phyloP scores from a whole-genome alignment of 2,329 filamentous ascomycete genomes.

The Trichoderma simmonsii region DNA sequence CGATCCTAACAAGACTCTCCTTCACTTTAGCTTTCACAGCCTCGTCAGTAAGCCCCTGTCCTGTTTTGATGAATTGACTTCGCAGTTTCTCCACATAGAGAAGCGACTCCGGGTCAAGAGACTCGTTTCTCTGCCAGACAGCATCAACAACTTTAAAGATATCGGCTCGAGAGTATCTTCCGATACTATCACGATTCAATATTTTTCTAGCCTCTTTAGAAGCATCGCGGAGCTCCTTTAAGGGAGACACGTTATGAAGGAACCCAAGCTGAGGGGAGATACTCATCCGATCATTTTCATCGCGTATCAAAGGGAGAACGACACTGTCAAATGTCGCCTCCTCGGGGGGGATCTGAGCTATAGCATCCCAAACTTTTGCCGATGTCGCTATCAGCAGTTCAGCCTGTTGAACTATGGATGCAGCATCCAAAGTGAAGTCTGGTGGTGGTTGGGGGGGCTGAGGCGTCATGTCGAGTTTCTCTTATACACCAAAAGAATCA shows the following conservation, averaged over 20 bases:
- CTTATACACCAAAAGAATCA: background rate
- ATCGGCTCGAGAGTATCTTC: slow-evolving; percentile 71
- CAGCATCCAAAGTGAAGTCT: background rate
- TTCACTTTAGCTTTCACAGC: background rate
- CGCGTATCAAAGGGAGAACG: slow-evolving; percentile 61
- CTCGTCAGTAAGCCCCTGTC: slow-evolving; percentile 1
- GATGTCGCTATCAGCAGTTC: background rate
- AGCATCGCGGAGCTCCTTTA: slow-evolving; percentile 63
- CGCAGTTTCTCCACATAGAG: slow-evolving; percentile 2
- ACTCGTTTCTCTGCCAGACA: slow-evolving; percentile 30
- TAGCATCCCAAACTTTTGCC: slow-evolving; percentile 28
- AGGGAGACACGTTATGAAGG: slow-evolving; percentile 69
- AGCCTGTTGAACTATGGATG: background rate
- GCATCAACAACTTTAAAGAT: slow-evolving; percentile 60
- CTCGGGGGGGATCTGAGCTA: slow-evolving; percentile 49
- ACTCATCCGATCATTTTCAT: slow-evolving; percentile 61
- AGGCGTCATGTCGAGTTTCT: background rate
- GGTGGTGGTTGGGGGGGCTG: background rate
- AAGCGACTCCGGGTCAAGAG: background rate
- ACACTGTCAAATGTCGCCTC: slow-evolving; percentile 46
- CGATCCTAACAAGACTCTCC: background rate
- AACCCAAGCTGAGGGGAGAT: slow-evolving; percentile 64
- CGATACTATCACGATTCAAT: slow-evolving; percentile 68
- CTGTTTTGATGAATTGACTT: slow-evolving; percentile 1
- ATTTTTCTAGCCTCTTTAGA: slow-evolving; percentile 68